Evolutionary conservation across 2,329 filamentous ascomycete species (phyloP).

Genomic region (Teratosphaeria zuluensis): DNA sequence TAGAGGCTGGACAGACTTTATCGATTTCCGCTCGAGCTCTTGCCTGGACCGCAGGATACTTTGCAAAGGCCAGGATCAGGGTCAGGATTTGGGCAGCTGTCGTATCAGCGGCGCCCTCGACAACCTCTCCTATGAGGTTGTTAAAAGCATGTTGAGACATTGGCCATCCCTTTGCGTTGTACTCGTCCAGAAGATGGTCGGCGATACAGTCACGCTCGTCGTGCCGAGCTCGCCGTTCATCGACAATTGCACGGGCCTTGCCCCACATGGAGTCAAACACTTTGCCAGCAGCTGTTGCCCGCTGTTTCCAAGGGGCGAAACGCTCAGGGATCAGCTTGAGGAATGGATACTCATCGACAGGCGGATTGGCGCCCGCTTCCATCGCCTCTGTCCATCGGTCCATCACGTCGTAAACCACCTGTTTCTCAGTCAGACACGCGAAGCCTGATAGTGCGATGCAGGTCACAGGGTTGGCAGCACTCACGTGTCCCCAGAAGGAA

Average conservation of each 20-base stretch:
- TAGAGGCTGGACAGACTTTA: not conserved
- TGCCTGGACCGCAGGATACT: conserved; percentile 18
- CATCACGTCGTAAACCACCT: not conserved
- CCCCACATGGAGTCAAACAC: too few relatives aligned
- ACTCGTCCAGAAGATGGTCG: conserved; percentile 31
- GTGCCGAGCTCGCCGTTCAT: conserved; percentile 18
- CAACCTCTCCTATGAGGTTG: not conserved
- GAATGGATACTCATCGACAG: conserved; percentile 39
- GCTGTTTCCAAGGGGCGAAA: too few relatives aligned
- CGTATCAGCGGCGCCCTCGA: conserved; percentile 25
- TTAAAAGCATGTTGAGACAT: not conserved
- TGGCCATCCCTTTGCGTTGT: not conserved
- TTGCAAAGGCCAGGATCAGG: conserved; percentile 28
- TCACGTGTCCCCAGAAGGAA: not conserved
- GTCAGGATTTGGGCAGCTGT: conserved; percentile 27
- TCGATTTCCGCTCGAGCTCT: conserved; percentile 27
- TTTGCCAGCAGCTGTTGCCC: too few relatives aligned
- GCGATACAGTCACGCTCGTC: conserved; percentile 27
- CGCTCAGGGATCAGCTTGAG: conserved; percentile 32
- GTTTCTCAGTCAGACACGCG: not conserved
- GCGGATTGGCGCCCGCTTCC: conserved; percentile 41
- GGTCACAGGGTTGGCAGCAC: not conserved
- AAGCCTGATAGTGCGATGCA: not conserved
- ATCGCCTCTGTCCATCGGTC: conserved; percentile 32
- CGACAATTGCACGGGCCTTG: conserved; percentile 21